phyloP scores from a whole-genome alignment of 1,284 basidiomycete genomes.

The Tilletia indica region DNA sequence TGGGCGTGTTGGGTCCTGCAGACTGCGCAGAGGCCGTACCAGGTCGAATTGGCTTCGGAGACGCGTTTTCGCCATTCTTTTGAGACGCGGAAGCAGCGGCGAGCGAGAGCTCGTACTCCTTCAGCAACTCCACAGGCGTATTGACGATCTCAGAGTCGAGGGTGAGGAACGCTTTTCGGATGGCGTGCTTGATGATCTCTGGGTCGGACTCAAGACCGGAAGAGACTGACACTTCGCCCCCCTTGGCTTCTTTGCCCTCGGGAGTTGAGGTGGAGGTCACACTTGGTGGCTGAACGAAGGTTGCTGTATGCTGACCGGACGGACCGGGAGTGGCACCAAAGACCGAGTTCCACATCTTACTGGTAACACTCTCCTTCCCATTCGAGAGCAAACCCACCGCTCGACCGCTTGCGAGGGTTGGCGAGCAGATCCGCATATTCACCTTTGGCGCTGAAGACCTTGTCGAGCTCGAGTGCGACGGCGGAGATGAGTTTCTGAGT shows the following conservation, averaged over 20 bases:
- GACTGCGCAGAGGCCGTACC: neutral
- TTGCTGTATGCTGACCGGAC: neutral
- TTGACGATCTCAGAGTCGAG: slow-evolving; percentile 76
- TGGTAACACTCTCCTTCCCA: no score
- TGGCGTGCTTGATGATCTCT: slow-evolving; percentile 67
- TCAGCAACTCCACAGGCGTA: slow-evolving; percentile 71
- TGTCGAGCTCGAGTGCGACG: slow-evolving; percentile 73
- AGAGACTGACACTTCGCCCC: neutral
- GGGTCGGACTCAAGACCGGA: slow-evolving; percentile 64
- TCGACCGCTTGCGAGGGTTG: slow-evolving; percentile 31
- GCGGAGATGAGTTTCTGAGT: slow-evolving; percentile 82
- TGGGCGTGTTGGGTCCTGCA: neutral
- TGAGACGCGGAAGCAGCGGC: slow-evolving; percentile 55
- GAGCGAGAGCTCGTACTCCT: slow-evolving; percentile 56
- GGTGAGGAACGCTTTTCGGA: slow-evolving; percentile 73
- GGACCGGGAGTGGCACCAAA: slow-evolving; percentile 32
- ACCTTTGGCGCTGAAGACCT: slow-evolving; percentile 58
- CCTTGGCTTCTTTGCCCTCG: neutral
- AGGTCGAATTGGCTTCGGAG: neutral
- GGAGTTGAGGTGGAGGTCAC: neutral
- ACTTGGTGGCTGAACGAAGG: slow-evolving; percentile 8
- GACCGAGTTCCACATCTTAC: slow-evolving; percentile 40
- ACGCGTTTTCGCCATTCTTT: neutral
- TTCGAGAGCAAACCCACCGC: slow-evolving; percentile 6
- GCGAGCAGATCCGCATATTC: slow-evolving; percentile 49